Evolutionary conservation across 495 filamentous ascomycete genomes (phyloP), one percentile per base, ranked within the genome.

Genomic region (Hypoxylon rickii): DNA sequence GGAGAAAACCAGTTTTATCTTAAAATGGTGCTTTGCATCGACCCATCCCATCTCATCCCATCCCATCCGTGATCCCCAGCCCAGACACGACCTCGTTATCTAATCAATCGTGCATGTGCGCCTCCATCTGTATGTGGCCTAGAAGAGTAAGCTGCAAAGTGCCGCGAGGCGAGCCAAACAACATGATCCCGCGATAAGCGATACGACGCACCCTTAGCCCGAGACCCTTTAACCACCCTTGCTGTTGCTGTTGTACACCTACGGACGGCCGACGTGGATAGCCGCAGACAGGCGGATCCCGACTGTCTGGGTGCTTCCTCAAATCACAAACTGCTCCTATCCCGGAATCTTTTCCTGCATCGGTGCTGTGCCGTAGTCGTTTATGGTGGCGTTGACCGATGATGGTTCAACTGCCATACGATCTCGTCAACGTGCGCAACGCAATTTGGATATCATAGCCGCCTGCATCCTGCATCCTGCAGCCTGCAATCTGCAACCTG

Each of bases 61-160:
- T n/a, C n/a, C n/a, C n/a, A n/a, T n/a, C n/a, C n/a, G n/a, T n/a
- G n/a, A n/a, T n/a, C n/a, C n/a, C n/a, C n/a, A n/a, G n/a, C n/a
- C n/a, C n/a, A n/a, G n/a, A n/a, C n/a, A n/a, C n/a, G 40, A 17
- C 4, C 51, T 55, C 39, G 19, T 43, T 56, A 63, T 63, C 59
- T 63, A 63, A 63, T 63, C 59, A 63, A 63, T 63, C 59, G 53
- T 48, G 46, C 58, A 62, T 62, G 58, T 53, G 52, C 43, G 6
- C 44, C 16, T 52, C 47, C 43, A 57, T 49, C 59, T 63, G 59
- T 57, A 38, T 19, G 32, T 48, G 47, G 53, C 42, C 58, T 44
- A 48, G 58, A 52, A 53, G 45, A 45, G 53, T 57, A 32, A 63
- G 46, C 52, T 53, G 59, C 52, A 40, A 39, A 56, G 36, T 55